Base-by-base conservation (phyloP, 495 filamentous ascomycete species). In the Choiromyces venosus region DNA sequence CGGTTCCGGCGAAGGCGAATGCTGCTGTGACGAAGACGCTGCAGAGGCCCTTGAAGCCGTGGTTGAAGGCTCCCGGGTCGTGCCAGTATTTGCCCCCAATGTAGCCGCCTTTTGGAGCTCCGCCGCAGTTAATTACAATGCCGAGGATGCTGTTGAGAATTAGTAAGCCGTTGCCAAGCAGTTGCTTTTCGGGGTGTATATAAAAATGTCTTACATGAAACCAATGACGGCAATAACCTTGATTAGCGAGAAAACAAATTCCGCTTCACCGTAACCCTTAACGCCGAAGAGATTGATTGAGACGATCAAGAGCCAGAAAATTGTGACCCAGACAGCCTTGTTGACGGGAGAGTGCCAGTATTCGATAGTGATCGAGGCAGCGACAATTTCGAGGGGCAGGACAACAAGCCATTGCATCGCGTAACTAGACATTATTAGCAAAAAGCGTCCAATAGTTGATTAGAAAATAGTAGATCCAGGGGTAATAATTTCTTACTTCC, bases 31-130 rank as follows among this genome's bases (percentile, higher is more conserved):
- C 93, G 75, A 98, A 94, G 71, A 96, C 92, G 81, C 89, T 91
- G 86, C 94, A 97, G 18, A 98, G 86, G 56, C 94, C 94, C 81
- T 96, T 96, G 87, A 97, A 97, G 64, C 94, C 93, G 81, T 96
- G 88, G 84, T 93, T 83, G 83, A 97, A 97, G 14, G 94, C 93
- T 56, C 94, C 94, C 0, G 94, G 94, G 56, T 91, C 56, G n/a
- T 84, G 77, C 94, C 94, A 98, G 84, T 90, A 92, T 36, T 82
- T 84, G n/a, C 88, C 91, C 70, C 94, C 94, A 73, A 97, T 91
- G 82, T 97, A 96, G 18, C 88, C 89, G 42, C 89, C 89, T 25
- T 84, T 78, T 0, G 91, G 90, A 6, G 88, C 92, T 68, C 95
- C 95, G 52, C 93, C 93, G 69, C 88, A 89, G 80, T 93, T 89